Conservation (phyloP, 2,329 filamentous ascomycete species). For the Aurifilum marmelostoma region DNA sequence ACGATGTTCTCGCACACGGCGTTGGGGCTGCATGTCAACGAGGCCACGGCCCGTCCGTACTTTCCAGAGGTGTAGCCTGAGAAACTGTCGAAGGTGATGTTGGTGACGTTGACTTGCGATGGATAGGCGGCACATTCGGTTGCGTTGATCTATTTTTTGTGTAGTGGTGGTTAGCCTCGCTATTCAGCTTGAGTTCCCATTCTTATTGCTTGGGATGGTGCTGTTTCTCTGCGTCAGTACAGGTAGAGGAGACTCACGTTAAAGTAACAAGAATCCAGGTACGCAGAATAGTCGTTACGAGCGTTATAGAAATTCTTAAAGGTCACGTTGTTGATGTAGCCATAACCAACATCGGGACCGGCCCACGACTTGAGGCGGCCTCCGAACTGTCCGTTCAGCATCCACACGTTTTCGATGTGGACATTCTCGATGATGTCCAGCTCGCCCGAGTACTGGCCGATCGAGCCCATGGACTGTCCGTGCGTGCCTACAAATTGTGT, state of each 20-base stretch:
- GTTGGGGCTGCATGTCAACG: conserved; percentile 55
- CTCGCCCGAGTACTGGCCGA: conserved; percentile 60
- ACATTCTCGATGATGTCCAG: conserved; percentile 60
- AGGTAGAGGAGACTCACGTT: conserved; percentile 45
- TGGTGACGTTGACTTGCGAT: conserved; percentile 60
- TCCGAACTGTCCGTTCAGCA: conserved; percentile 56
- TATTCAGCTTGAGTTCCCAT: too few species aligned
- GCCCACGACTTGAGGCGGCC: conserved; percentile 66
- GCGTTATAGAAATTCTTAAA: conserved; percentile 63
- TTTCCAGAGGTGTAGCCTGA: conserved; percentile 59
- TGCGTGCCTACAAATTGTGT: conserved; percentile 42
- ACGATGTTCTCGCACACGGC: conserved; percentile 60
- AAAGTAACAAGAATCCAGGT: conserved; percentile 67
- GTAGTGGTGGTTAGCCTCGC: not conserved
- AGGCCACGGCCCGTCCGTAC: conserved; percentile 57
- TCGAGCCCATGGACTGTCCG: conserved; percentile 60
- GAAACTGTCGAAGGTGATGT: conserved; percentile 63
- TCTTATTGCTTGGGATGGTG: too few species aligned
- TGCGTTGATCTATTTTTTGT: conserved; percentile 43
- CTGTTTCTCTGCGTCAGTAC: too few species aligned
- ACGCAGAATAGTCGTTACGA: conserved; percentile 60
- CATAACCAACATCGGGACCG: conserved; percentile 59
- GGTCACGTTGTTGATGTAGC: conserved; percentile 64
- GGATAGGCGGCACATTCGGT: conserved; percentile 57
- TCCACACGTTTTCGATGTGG: conserved; percentile 61